These are phyloP conservation scores for Dactylellina cionopaga DNA, from an alignment of 2,329 filamentous ascomycete species.

Conservation along the genomic window DNA sequence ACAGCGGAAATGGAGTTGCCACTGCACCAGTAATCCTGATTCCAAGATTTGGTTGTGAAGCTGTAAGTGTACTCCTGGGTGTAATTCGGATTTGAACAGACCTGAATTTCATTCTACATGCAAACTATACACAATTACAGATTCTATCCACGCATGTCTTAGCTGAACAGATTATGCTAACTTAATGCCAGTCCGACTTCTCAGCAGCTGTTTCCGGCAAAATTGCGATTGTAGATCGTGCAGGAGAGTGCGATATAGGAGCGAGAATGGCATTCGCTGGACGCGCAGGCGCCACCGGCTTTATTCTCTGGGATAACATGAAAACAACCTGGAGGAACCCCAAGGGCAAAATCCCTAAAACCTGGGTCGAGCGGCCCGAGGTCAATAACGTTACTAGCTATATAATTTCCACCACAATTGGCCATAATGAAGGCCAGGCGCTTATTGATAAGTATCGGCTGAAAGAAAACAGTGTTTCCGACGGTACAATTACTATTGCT, in stretches of 20 bases:
- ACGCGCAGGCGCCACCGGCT: conserved; percentile 67
- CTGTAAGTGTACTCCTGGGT: conserved; percentile 45
- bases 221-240: conserved; percentile 71
- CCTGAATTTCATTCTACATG: too few relatives aligned
- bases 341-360: conserved; percentile 63
- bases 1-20: conserved; percentile 59
- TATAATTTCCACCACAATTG: background rate
- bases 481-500: conserved; percentile 53
- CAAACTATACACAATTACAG: too few relatives aligned
- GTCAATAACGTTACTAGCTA: conserved; percentile 61
- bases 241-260: conserved; percentile 69
- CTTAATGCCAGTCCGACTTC: conserved; percentile 63
- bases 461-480: background rate
- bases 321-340: background rate
- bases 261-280: conserved; percentile 69
- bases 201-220: conserved; percentile 66
- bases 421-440: conserved; percentile 57
- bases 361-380: conserved; percentile 66
- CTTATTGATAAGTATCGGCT: conserved; percentile 30
- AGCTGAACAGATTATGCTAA: too few relatives aligned
- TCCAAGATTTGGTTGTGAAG: conserved; percentile 66
- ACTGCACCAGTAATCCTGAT: conserved; percentile 63
- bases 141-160: too few relatives aligned
- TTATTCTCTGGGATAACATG: conserved; percentile 40
- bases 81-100: background rate